phyloP scores from a whole-genome alignment of 2,329 filamentous ascomycete genomes.

The Chrysosphaeria jannelii region DNA sequence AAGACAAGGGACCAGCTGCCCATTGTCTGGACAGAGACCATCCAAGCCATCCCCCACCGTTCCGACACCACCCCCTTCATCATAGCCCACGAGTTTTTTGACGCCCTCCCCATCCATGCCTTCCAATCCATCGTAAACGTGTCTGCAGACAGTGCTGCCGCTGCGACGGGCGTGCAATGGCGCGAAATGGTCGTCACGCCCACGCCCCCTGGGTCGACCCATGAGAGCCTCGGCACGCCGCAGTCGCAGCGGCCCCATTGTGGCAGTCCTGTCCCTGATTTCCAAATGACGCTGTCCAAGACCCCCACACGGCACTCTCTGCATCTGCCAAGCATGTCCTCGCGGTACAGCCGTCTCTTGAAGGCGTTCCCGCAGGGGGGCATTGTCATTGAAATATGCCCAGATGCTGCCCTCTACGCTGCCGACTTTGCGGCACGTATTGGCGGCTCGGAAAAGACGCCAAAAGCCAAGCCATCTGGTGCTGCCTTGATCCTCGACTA shows the following conservation, averaged over 20 bases:
- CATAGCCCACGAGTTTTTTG: slow-evolving; percentile 93
- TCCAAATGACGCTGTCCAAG: slow-evolving; percentile 55
- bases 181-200: slow-evolving; percentile 54
- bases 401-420: slow-evolving; percentile 55
- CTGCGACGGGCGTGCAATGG: slow-evolving; percentile 25
- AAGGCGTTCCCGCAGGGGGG: slow-evolving; percentile 25
- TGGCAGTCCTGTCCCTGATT: slow-evolving; percentile 37
- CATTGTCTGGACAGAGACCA: slow-evolving; percentile 76
- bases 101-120: slow-evolving; percentile 82
- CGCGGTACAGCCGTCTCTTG: slow-evolving; percentile 50
- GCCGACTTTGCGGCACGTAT: slow-evolving; percentile 62
- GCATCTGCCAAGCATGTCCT: slow-evolving; percentile 56
- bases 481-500: slow-evolving; percentile 94
- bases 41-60: slow-evolving; percentile 47
- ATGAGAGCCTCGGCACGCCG: slow-evolving; percentile 22
- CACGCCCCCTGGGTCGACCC: slow-evolving; percentile 22
- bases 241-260: slow-evolving; percentile 17
- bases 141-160: slow-evolving; percentile 6
- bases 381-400: slow-evolving; percentile 66
- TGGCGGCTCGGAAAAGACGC: slow-evolving; percentile 27
- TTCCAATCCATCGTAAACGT: slow-evolving; percentile 42
- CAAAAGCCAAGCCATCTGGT: slow-evolving; percentile 35
- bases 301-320: slow-evolving; percentile 52
- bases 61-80: slow-evolving; percentile 61
- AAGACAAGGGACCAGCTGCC: slow-evolving; percentile 44